Evolutionary conservation across 2,329 filamentous ascomycete genomes (phyloP), one percentile per base, ranked within the genome.

Genomic region (Canariomyces notabilis): DNA sequence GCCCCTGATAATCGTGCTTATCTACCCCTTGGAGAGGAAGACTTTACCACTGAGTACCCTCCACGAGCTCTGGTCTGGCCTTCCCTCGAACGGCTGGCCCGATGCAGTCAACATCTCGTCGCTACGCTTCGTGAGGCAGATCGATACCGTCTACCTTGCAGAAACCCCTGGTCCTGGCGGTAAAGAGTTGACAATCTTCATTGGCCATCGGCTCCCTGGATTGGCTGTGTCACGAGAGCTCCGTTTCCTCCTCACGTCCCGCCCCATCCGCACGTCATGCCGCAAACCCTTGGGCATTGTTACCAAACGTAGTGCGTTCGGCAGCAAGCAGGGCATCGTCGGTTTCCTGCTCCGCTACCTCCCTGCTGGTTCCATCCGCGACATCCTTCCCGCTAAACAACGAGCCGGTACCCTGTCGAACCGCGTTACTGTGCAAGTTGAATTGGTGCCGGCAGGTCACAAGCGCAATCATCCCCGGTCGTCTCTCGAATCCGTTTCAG

Each of bases 231-330:
- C 37, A 53, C 58, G 47, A 60, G n/a, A n/a, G 57, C 47, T 54
- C 52, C n/a, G 48, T 39, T 48, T 49, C 55, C 49, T 46, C 19
- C 37, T 46, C 23, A 55, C 61, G 43, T 54, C 42, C 56, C 61
- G 20, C 60, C 59, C 12, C 48, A 53, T 35, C 53, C 54, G 47
- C 58, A 65, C 52, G 51, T 51, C 8, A 18, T 44, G 9, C 26
- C n/a, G 16, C 42, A 11, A n/a, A 14, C 33, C 42, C 12, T 6
- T 44, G 2, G 42, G n/a, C 34, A 32, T 37, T 18, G 22, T 43
- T n/a, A 44, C 42, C 5, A 44, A 44, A 34, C 37, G 37, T 5
- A 37, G 18, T 20, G 22, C n/a, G 4, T 37, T 44, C 22, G 33
- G 33, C 19, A 34, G 42, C 8, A 44, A 44, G 14, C 26, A 12